These are phyloP conservation scores for Xylaria sp. DNA, from an alignment of 495 filamentous ascomycete species.

Conservation along the genomic window DNA sequence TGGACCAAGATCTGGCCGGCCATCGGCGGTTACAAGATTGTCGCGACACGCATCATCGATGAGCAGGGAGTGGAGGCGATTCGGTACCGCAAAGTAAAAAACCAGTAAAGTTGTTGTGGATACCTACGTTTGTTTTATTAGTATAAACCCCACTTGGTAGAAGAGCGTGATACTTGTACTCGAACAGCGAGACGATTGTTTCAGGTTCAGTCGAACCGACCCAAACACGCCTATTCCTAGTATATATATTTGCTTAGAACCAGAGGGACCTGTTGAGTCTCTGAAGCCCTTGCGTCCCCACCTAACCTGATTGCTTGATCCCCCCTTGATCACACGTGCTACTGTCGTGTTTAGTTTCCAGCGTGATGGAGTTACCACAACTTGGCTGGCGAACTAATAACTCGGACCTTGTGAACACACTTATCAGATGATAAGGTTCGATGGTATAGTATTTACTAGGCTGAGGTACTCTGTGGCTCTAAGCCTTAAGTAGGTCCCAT, in stretches of 20 bases:
- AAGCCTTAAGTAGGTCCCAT: neutral
- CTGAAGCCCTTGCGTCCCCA: neutral
- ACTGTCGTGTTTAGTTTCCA: neutral
- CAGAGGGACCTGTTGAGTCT: neutral
- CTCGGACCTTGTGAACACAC: neutral
- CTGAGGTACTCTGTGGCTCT: neutral
- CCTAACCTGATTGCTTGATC: neutral
- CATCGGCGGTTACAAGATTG: constrained; percentile 55
- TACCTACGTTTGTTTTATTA: constrained; percentile 4
- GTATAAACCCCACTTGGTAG: neutral
- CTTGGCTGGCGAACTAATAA: neutral
- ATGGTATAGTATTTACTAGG: neutral
- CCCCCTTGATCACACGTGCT: neutral
- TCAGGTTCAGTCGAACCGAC: neutral
- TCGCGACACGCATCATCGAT: constrained; percentile 45
- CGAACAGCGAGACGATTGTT: neutral
- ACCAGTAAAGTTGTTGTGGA: constrained; percentile 21
- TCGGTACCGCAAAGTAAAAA: constrained; percentile 49
- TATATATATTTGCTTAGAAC: neutral
- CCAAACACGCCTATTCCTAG: neutral
- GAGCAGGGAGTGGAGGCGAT: constrained; percentile 54
- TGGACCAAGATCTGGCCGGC: constrained; percentile 56
- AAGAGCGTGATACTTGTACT: neutral
- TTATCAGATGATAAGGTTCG: neutral
- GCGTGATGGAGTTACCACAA: neutral